Percentiles rank a stretch among this genome's conserved stretches.
phyloP scores from a whole-genome alignment of 2,329 filamentous ascomycete genomes.

The Metarhizium sp. region DNA sequence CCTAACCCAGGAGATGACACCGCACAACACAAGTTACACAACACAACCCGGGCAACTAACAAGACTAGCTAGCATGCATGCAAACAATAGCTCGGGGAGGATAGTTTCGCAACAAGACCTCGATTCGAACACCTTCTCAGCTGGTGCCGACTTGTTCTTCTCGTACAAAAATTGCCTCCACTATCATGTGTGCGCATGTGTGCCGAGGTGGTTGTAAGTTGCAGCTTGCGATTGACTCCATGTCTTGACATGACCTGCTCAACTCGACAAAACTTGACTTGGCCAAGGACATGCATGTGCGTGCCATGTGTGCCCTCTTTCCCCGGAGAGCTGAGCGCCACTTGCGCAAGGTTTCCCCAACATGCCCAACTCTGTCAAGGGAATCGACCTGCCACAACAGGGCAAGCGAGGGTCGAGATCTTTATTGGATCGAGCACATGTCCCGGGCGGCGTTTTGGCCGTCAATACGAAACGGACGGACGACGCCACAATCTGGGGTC shows the following conservation, averaged over 20 bases:
- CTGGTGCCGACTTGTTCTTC: neutral
- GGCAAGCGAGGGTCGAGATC: neutral
- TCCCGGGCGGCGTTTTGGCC: neutral
- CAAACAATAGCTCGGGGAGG: too few species aligned
- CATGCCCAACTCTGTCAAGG: too few species aligned
- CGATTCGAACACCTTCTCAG: neutral
- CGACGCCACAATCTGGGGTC: neutral
- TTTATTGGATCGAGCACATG: neutral
- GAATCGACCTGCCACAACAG: too few species aligned
- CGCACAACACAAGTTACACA: too few species aligned
- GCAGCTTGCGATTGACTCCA: neutral
- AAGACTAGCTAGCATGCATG: too few species aligned
- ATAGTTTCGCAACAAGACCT: neutral
- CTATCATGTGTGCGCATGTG: neutral
- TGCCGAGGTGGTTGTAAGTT: neutral
- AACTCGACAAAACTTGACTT: too few species aligned
- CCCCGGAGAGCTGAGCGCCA: neutral
- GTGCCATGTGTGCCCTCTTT: neutral
- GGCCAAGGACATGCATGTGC: neutral
- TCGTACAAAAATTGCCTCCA: neutral
- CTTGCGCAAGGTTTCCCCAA: neutral
- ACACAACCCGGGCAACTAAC: too few species aligned
- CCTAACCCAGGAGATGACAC: too few species aligned
- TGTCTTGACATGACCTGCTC: too few species aligned
- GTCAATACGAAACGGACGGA: neutral